Base-by-base conservation (phyloP, 2,329 filamentous ascomycete genomes). In the Emmonsia crescens region DNA sequence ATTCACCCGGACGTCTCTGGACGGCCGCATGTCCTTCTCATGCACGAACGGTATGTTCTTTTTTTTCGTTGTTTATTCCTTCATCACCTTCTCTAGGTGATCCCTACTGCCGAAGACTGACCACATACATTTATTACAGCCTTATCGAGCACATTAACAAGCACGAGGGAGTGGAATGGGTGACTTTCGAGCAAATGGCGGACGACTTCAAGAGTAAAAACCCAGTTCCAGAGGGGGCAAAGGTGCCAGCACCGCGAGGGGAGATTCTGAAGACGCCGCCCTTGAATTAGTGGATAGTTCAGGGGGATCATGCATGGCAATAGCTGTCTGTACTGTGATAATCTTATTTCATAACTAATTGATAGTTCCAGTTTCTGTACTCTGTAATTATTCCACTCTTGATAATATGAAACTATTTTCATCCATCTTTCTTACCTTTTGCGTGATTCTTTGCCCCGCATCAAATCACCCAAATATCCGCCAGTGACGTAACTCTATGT, bases 1-100 rank as follows among this genome's bases (percentile, higher is more conserved):
- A 86, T 90, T 42, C 88, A 91, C 71, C 88, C 88, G 0, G 88
- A 91, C 68, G 85, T 88, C 0, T 85, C 82, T 2, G 88, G 88
- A 0, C 79, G 86, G 21, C 88, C 88, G 0, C 88, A 91, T 72
- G 88, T 85, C 0, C 67, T 91, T 33, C 75, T 89, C 6, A 89
- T 90, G 87, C 85, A 89, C 65, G 86, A 90, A 73, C 80, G 85
- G 80, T 83, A 72, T 66, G 73, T 68, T 49, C n/a, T 19, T n/a
- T n/a, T 9, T 4, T 27, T 5, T n/a, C 5, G 5, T n/a, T 5
- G 16, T 51, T 10, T 2, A n/a, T n/a, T 29, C 6, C 1, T 29
- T 51, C 36, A 38, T 31, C 24, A 5, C n/a, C 16, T 14, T 49
- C 19, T 14, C 29, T 9, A 2, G 12, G 0, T 31, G 12, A 1